A percentile compares a stretch with the other conserved stretches of the same genome.
These are phyloP conservation scores for Xylaria cubensis DNA, from an alignment of 495 filamentous ascomycete genomes.

Conservation along the genomic window DNA sequence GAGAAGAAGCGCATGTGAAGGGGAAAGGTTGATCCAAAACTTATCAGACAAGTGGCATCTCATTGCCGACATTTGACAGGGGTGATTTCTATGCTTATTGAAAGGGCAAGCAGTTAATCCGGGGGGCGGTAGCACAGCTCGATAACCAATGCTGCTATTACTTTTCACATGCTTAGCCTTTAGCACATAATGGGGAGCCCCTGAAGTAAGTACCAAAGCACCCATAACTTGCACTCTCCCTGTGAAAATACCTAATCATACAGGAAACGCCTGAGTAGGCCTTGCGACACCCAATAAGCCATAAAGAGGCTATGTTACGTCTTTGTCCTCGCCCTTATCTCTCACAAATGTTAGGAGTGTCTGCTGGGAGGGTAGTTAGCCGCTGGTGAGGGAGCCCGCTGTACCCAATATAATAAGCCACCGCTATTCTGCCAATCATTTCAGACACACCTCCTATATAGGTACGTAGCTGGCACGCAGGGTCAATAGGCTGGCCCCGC, in stretches of 20 bases:
- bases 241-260: neutral
- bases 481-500: slow-evolving; percentile 35
- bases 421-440: slow-evolving; percentile 9
- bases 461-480: neutral
- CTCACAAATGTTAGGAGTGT: neutral
- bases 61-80: neutral
- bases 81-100: neutral
- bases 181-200: neutral
- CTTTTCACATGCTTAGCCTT: slow-evolving; percentile 14
- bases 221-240: neutral
- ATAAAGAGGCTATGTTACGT: neutral
- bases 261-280: neutral
- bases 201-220: neutral
- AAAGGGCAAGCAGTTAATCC: neutral
- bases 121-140: neutral
- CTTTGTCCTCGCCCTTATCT: neutral
- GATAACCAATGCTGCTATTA: too few relatives aligned
- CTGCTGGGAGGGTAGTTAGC: neutral
- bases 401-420: slow-evolving; percentile 1
- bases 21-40: neutral
- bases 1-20: neutral
- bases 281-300: neutral
- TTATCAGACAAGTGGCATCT: neutral
- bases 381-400: slow-evolving; percentile 13
- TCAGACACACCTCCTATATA: slow-evolving; percentile 10